A percentile compares a stretch with the other conserved stretches of the same genome.
Evolutionary conservation across 495 filamentous ascomycete genomes (phyloP).

Genomic region (Astrothelium subdiscretum): DNA sequence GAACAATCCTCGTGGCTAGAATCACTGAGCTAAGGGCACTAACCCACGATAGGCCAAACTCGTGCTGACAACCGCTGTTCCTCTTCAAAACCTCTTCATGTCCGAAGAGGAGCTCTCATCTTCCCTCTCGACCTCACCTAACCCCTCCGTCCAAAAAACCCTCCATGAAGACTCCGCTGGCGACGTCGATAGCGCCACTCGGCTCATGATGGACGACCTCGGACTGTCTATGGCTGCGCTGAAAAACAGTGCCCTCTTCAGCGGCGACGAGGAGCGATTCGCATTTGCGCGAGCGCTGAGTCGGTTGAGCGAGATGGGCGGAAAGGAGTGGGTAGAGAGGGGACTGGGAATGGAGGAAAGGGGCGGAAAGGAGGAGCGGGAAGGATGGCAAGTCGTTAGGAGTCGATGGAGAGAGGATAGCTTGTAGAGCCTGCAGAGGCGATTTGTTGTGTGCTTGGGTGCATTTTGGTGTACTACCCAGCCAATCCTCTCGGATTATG

Average conservation of each 20-base stretch:
- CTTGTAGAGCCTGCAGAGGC: conserved; percentile 9
- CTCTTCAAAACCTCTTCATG: conserved; percentile 77
- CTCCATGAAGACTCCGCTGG: conserved; percentile 32
- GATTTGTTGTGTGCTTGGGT: no score
- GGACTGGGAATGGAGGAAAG: conserved; percentile 46
- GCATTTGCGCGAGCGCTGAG: conserved; percentile 86
- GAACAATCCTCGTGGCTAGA: conserved; percentile 32
- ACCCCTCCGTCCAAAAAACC: not conserved
- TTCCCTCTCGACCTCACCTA: conserved; percentile 29
- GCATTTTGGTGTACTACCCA: no score
- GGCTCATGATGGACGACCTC: conserved; percentile 86
- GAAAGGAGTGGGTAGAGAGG: conserved; percentile 85
- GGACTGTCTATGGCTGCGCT: conserved; percentile 75
- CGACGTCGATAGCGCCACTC: conserved; percentile 69
- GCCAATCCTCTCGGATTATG: not conserved
- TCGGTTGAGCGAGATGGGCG: conserved; percentile 83
- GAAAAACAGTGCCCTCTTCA: conserved; percentile 79
- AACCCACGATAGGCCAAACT: conserved; percentile 61
- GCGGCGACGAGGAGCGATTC: conserved; percentile 92
- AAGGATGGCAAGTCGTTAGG: conserved; percentile 32
- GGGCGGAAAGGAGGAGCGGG: conserved; percentile 29
- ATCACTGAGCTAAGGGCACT: conserved; percentile 9
- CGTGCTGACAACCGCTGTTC: conserved; percentile 79
- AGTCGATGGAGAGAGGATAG: conserved; percentile 31
- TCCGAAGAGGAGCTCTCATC: conserved; percentile 62